Conservation (phyloP, 371 early-diverging fungal genomes). For the Mucor circinelloides region DNA sequence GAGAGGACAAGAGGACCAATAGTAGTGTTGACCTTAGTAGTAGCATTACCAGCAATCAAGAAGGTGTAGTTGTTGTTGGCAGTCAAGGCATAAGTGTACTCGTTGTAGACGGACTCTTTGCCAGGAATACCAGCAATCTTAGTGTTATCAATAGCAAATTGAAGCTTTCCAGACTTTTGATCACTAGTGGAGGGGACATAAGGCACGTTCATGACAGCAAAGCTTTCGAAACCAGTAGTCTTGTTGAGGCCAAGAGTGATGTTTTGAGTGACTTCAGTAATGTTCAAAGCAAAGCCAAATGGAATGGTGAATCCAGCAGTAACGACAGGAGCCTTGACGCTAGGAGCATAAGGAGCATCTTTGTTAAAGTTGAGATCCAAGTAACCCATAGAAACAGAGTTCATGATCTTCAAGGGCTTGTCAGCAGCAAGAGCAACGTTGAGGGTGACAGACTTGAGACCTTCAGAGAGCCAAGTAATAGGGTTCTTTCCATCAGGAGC, state of each 20-base stretch:
- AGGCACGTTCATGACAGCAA: conserved; percentile 51
- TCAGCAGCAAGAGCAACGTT: conserved; percentile 53
- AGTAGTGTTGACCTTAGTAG: conserved; percentile 58
- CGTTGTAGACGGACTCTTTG: conserved; percentile 44
- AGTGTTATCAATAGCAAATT: conserved; percentile 50
- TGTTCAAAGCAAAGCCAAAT: conserved; percentile 58
- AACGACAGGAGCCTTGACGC: conserved; percentile 50
- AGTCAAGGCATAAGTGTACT: conserved; percentile 55
- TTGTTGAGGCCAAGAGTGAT: conserved; percentile 46
- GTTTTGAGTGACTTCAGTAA: conserved; percentile 58
- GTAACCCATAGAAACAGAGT: conserved; percentile 55
- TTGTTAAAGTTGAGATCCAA: conserved; percentile 55
- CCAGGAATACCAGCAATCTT: conserved; percentile 44
- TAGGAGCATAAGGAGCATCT: conserved; percentile 53
- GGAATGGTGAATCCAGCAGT: conserved; percentile 58
- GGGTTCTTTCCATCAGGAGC: conserved; percentile 61
- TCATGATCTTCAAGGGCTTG: conserved; percentile 52
- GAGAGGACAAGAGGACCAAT: conserved; percentile 60
- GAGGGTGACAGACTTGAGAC: conserved; percentile 55
- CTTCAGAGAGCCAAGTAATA: conserved; percentile 61
- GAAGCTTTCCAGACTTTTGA: conserved; percentile 47
- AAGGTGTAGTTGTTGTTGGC: conserved; percentile 46
- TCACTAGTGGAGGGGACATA: conserved; percentile 49
- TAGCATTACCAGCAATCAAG: conserved; percentile 51
- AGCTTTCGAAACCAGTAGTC: conserved; percentile 18